Conservation (phyloP, 345 rosid genomes). For the Aegle marmelos region DNA sequence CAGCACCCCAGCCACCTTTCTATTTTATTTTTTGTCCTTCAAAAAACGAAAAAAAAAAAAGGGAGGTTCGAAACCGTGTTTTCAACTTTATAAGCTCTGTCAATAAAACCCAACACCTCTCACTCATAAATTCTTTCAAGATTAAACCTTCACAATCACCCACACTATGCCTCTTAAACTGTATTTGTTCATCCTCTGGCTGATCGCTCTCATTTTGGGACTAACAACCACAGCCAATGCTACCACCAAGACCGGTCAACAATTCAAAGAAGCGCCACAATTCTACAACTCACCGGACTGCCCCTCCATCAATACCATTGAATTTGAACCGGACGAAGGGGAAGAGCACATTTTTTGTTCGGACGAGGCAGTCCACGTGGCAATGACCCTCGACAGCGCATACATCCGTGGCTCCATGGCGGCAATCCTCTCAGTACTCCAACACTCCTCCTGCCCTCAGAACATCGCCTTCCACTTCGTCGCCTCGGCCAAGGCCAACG, state of each 20-base stretch:
- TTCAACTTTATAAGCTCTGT: background rate
- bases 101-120: slow-evolving; percentile 1
- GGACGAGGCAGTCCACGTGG: slow-evolving; percentile 74
- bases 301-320: slow-evolving; percentile 33
- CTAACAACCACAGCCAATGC: slow-evolving; percentile 16
- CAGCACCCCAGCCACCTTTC: slow-evolving; percentile 6
- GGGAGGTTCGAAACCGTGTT: slow-evolving; percentile 7
- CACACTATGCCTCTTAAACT: slow-evolving; percentile 15
- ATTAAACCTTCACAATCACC: background rate
- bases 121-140: slow-evolving; percentile 7
- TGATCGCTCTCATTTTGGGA: background rate
- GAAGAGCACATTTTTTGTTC: slow-evolving; percentile 49
- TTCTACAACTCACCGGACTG: slow-evolving; percentile 85
- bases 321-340: slow-evolving; percentile 4
- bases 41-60: background rate
- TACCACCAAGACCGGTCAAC: slow-evolving; percentile 26
- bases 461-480: slow-evolving; percentile 82
- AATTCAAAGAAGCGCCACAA: slow-evolving; percentile 87
- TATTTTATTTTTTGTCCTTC: background rate
- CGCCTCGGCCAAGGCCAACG: slow-evolving; percentile 60
- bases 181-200: slow-evolving; percentile 10
- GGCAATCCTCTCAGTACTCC: slow-evolving; percentile 80
- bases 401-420: slow-evolving; percentile 97
- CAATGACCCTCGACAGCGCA: slow-evolving; percentile 83
- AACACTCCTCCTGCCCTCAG: slow-evolving; percentile 90